A percentile compares a stretch with the other conserved stretches of the same genome.
phyloP scores from a whole-genome alignment of 352 stramenopile species.

The Phytophthora sp. region DNA sequence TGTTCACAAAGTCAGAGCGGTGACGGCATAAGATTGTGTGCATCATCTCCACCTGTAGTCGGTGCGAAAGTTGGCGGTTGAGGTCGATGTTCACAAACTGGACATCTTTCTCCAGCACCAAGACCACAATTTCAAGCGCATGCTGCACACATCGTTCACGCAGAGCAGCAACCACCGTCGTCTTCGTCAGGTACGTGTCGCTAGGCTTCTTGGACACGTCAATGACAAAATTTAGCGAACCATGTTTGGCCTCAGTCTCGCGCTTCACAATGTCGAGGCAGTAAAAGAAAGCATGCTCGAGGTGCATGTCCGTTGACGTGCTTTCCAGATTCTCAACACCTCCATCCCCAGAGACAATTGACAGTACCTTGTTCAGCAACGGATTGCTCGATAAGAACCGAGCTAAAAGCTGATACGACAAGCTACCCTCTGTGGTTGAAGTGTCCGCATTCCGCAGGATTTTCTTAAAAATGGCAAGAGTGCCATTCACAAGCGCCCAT shows the following conservation, averaged over 20 bases:
- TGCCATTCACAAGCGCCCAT: constrained; percentile 77
- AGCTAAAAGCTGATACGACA: constrained; percentile 75
- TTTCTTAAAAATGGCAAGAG: constrained; percentile 80
- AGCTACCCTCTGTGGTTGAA: constrained; percentile 52
- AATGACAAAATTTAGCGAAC: constrained; percentile 69
- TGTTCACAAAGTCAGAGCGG: constrained; percentile 75
- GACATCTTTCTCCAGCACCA: constrained; percentile 74
- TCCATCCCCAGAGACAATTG: constrained; percentile 70
- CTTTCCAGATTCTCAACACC: constrained; percentile 79
- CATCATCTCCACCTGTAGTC: constrained; percentile 78
- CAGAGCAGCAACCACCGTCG: constrained; percentile 48
- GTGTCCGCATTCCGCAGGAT: constrained; percentile 62
- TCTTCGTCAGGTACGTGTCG: constrained; percentile 60
- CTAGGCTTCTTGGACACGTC: constrained; percentile 55
- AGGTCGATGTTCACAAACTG: constrained; percentile 70
- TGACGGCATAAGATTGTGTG: constrained; percentile 78
- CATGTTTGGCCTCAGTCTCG: constrained; percentile 70
- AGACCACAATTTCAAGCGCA: constrained; percentile 76
- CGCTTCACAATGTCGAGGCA: constrained; percentile 82
- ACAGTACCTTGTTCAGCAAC: constrained; percentile 72
- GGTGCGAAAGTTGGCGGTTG: constrained; percentile 60
- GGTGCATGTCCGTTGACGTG: constrained; percentile 69
- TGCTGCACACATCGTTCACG: constrained; percentile 79
- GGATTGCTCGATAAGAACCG: constrained; percentile 71
- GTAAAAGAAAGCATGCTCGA: constrained; percentile 86